These are phyloP conservation scores for Aureoboletus auriporus DNA, from an alignment of 768 basidiomycete species.

Conservation along the genomic window DNA sequence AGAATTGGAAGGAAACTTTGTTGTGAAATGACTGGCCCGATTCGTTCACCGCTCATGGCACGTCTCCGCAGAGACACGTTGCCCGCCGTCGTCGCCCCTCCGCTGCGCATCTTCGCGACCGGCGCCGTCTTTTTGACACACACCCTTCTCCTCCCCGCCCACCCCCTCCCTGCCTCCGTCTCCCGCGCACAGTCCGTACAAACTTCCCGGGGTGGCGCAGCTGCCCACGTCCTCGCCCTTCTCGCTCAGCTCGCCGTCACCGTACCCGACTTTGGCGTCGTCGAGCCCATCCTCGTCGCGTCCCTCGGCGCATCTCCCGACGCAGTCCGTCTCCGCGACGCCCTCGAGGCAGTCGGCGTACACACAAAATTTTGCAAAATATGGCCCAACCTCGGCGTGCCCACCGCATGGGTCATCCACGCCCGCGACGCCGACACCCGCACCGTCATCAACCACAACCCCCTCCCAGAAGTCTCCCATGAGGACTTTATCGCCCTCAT, in stretches of 20 bases:
- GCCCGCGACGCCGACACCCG: slow-evolving; percentile 61
- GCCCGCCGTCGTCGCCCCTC: slow-evolving; percentile 12
- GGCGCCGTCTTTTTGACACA: slow-evolving; percentile 81
- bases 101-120: slow-evolving; percentile 68
- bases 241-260: slow-evolving; percentile 57
- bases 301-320: slow-evolving; percentile 72
- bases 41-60: slow-evolving; percentile 15
- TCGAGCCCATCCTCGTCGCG: slow-evolving; percentile 64
- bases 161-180: slow-evolving; percentile 55
- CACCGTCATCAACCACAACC: slow-evolving; percentile 83
- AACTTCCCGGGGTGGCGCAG: slow-evolving; percentile 67
- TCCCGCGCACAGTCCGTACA: slow-evolving; percentile 70
- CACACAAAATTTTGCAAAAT: slow-evolving; percentile 72
- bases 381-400: slow-evolving; percentile 68
- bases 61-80: slow-evolving; percentile 27
- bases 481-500: slow-evolving; percentile 80
- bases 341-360: slow-evolving; percentile 65
- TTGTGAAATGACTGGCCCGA: too few relatives aligned
- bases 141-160: slow-evolving; percentile 56
- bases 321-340: slow-evolving; percentile 55
- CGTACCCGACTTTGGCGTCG: slow-evolving; percentile 23
- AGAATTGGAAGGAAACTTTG: too few relatives aligned
- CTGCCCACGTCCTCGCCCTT: slow-evolving; percentile 64
- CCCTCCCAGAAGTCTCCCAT: slow-evolving; percentile 80
- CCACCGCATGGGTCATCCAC: slow-evolving; percentile 78